phyloP scores from a whole-genome alignment of 306 rosid genomes.

The Acacia crassicarpa region DNA sequence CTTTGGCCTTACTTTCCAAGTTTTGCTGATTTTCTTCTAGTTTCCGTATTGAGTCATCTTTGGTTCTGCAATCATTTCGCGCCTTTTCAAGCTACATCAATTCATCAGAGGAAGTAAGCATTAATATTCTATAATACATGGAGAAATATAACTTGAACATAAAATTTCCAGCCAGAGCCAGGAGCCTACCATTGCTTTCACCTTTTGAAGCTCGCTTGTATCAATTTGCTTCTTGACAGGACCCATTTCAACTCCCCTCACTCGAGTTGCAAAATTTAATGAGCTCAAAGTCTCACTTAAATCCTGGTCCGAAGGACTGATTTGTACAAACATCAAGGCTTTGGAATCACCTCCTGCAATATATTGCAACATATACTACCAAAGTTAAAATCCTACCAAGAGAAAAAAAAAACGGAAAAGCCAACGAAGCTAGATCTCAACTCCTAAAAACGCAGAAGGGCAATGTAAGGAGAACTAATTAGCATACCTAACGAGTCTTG shows the following conservation, averaged over 20 bases:
- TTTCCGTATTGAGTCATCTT: slow-evolving; percentile 73
- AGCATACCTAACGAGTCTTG: slow-evolving; percentile 86
- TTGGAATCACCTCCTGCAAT: slow-evolving; percentile 83
- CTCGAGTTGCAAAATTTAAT: slow-evolving; percentile 81
- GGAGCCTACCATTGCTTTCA: slow-evolving; percentile 63
- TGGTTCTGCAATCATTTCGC: slow-evolving; percentile 68
- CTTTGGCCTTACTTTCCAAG: slow-evolving; percentile 73
- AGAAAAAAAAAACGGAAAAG: neutral
- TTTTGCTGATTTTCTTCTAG: slow-evolving; percentile 76
- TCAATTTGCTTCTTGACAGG: slow-evolving; percentile 85
- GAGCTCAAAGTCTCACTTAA: slow-evolving; percentile 84
- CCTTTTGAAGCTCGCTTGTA: slow-evolving; percentile 71
- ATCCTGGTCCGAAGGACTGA: slow-evolving; percentile 89
- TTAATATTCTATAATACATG: neutral
- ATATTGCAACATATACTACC: slow-evolving; percentile 20
- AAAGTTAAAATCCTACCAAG: neutral
- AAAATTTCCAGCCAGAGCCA: slow-evolving; percentile 11
- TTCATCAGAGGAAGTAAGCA: slow-evolving; percentile 10
- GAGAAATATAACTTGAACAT: neutral
- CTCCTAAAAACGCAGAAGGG: slow-evolving; percentile 11
- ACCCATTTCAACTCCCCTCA: slow-evolving; percentile 85
- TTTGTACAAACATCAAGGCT: slow-evolving; percentile 88
- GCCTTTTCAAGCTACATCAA: slow-evolving; percentile 70
- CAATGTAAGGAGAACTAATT: slow-evolving; percentile 10
- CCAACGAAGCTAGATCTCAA: slow-evolving; percentile 7